Evolutionary conservation across 2,329 filamentous ascomycete species (phyloP), one percentile per base, ranked within the genome.

Genomic region (Cytospora schulzeri): DNA sequence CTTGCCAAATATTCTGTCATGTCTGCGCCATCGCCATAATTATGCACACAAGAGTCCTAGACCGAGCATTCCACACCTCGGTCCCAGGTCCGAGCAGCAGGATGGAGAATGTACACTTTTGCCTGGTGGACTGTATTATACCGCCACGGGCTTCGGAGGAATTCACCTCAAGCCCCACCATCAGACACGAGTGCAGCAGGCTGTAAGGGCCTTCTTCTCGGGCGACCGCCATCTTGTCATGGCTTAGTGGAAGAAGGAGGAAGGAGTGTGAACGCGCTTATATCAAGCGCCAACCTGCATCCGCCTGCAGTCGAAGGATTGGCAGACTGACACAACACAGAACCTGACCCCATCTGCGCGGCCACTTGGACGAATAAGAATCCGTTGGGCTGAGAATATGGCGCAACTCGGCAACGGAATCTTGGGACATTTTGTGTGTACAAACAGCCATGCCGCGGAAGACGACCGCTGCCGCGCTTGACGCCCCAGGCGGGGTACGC

Each of bases 291-390:
- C 45, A 48, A 12, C 45, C 3, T 48, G 19, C 22, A 24, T 48
- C 5, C 19, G 41, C 41, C 22, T 45, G 11, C n/a, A 12, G 45
- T 14, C 11, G 45, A 48, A 48, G 45, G 45, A 48, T 48, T 11
- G 8, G n/a, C 45, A 48, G 9, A n/a, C n/a, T 24, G n/a, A 14
- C n/a, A 48, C 45, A 9, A 24, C 7, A 24, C 8, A 6, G 45
- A 9, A 2, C n/a, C 12, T 8, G 7, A 22, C 1, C 45, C n/a
- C 45, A 11, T 22, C 35, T 35, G 29, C 35, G 41, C 24, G 38
- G 59, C 45, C 52, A 50, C 4, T 17, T 48, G 59, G 38, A 19
- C 28, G 26, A 51, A 62, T 31, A 50, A 29, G n/a, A 56, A 33
- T 38, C 28, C 45, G 58, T n/a, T 35, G 35, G 52, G 29, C n/a